A percentile compares a stretch with the other conserved stretches of the same genome.
These are phyloP conservation scores for Pugionium dolabratum DNA, from an alignment of 345 rosid genomes.

Conservation along the genomic window DNA sequence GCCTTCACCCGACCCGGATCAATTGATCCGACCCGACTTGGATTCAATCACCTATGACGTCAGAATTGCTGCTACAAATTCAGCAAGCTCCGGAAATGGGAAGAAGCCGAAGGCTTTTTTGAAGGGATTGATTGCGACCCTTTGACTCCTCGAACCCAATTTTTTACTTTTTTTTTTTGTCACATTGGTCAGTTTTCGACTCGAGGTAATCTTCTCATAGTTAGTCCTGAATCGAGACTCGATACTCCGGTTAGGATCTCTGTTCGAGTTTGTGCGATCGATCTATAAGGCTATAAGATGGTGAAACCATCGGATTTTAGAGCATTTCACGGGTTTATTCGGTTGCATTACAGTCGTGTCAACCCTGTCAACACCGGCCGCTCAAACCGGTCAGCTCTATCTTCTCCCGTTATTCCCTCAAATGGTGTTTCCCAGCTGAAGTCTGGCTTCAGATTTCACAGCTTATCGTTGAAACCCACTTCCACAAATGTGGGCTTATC, in stretches of 20 bases:
- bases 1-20: slow-evolving; percentile 7
- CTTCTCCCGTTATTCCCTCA: slow-evolving; percentile 36
- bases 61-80: slow-evolving; percentile 18
- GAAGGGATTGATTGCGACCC: slow-evolving; percentile 5
- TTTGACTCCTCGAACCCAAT: slow-evolving; percentile 12
- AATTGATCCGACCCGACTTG: not conserved
- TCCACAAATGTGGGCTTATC: slow-evolving; percentile 45
- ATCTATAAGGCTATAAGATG: slow-evolving; percentile 38
- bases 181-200: slow-evolving; percentile 1
- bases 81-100: slow-evolving; percentile 14
- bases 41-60: slow-evolving; percentile 26
- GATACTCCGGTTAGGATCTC: slow-evolving; percentile 5
- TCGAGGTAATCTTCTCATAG: not conserved
- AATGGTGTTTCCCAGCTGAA: slow-evolving; percentile 32
- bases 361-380: slow-evolving; percentile 34
- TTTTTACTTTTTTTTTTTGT: not conserved
- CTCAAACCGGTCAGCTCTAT: slow-evolving; percentile 37
- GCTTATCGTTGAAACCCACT: slow-evolving; percentile 41
- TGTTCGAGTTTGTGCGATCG: slow-evolving; percentile 14
- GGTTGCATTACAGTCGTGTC: slow-evolving; percentile 41
- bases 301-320: slow-evolving; percentile 47
- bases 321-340: slow-evolving; percentile 48
- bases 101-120: slow-evolving; percentile 12
- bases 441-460: slow-evolving; percentile 33
- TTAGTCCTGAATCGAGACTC: no score